Conservation (phyloP, 352 stramenopile species). For the Globisporangium lucens region DNA sequence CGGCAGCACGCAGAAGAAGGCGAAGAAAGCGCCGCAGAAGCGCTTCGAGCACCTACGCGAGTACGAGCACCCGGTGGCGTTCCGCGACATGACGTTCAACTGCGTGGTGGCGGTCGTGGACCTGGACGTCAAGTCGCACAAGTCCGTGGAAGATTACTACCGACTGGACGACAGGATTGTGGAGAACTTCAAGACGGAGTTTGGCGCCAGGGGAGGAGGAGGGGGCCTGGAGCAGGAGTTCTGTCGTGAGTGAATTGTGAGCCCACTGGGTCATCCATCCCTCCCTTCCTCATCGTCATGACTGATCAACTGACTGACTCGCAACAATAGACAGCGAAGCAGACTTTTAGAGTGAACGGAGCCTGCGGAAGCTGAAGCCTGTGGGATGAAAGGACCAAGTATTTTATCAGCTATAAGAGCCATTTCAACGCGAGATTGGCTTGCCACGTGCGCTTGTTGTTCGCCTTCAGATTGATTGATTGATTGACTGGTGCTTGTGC, state of each 20-base stretch:
- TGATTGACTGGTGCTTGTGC: no score
- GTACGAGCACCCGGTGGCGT: conserved; percentile 63
- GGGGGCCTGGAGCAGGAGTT: conserved; percentile 21
- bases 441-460: background rate
- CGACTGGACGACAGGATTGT: conserved; percentile 78
- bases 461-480: background rate
- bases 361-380: background rate
- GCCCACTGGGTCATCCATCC: no score
- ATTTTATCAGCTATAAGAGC: background rate
- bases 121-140: conserved; percentile 86
- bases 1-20: conserved; percentile 11
- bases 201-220: conserved; percentile 26
- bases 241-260: conserved; percentile 37
- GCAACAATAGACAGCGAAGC: background rate
- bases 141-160: conserved; percentile 82
- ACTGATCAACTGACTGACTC: background rate
- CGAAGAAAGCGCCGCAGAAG: conserved; percentile 12
- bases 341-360: background rate
- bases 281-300: no score
- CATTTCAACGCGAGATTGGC: background rate
- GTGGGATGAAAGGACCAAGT: background rate
- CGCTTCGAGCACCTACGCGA: conserved; percentile 63
- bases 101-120: conserved; percentile 84
- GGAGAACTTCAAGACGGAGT: conserved; percentile 47
- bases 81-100: conserved; percentile 67